Base-by-base conservation (phyloP, 768 basidiomycete genomes). In the Pulveroboletus sp. region DNA sequence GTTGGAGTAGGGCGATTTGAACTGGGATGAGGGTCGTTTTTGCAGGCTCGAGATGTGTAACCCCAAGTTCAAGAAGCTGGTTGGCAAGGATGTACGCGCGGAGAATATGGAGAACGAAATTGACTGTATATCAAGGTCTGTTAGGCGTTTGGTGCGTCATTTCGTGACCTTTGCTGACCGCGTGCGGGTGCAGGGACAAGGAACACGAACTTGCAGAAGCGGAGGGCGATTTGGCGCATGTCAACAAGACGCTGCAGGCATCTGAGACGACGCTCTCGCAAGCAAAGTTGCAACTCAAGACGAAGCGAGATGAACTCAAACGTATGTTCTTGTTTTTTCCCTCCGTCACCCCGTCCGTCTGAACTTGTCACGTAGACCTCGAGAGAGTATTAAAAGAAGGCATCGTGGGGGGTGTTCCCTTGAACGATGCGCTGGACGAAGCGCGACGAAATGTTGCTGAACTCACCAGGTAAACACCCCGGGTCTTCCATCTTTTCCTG, bases 21-120 rank as follows among this genome's bases (percentile, higher is more conserved):
- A n/a, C 38, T 50, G 14, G 26, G 33, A n/a, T 51, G 21, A 58
- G 18, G 47, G 17, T 17, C 51, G 32, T 46, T 35, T 35, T 49
- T 37, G 9, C 50, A 96, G 94, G 44, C 67, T 93, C 17, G 79
- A 83, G 24, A 64, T 76, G 41, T 77, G 78, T 43, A 80, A 78
- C 39, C 65, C 69, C 43, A 85, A 82, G 62, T 86, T 83, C 60
- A 79, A 76, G 35, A 81, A 84, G 52, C 63, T 89, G 9, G 71
- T 84, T n/a, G 83, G 82, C 13, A 70, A 68, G 37, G 80, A 86
- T 35, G 73, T 83, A 0, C 72, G 74, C 6, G 69, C 74, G 1
- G 83, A 83, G 8, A 81, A 76, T 1, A 86, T 95, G 73, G 93
- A 95, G 57, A 73, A 73, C 15, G 85, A 89, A 49, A 74, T 89